phyloP scores from a whole-genome alignment of 169 alveolate genomes.

The Amoebophrya sp. region DNA sequence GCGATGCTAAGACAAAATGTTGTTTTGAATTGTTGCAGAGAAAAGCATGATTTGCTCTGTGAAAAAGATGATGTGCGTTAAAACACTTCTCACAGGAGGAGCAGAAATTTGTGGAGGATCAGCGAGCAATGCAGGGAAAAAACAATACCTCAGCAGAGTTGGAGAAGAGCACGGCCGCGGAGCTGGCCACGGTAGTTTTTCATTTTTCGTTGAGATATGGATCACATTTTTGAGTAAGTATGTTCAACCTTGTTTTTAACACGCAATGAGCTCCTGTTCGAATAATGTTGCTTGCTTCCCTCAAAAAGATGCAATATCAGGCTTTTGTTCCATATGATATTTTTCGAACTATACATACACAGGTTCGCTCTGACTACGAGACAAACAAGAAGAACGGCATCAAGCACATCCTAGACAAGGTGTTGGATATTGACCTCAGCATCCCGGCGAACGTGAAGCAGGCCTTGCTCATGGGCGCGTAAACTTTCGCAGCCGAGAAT shows the following conservation, averaged over 20 bases:
- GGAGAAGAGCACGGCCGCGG: neutral
- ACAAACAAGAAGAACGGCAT: neutral
- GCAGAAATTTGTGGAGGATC: neutral
- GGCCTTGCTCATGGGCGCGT: neutral
- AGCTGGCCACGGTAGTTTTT: neutral
- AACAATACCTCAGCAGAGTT: neutral
- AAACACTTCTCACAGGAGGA: neutral
- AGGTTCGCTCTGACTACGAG: neutral
- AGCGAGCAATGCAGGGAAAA: neutral
- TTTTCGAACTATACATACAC: too few relatives aligned
- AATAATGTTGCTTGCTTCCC: too few relatives aligned
- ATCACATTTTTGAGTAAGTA: too few relatives aligned
- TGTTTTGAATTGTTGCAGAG: too few relatives aligned
- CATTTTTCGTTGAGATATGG: too few relatives aligned
- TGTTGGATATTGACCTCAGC: neutral
- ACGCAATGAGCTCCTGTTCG: too few relatives aligned
- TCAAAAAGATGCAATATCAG: too few relatives aligned
- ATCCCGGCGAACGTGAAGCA: neutral
- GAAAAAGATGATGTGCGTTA: neutral
- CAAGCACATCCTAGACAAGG: slow-evolving; percentile 2
- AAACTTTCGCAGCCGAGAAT: too few relatives aligned
- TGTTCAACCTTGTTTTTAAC: too few relatives aligned
- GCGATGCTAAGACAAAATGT: neutral
- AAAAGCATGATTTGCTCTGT: too few relatives aligned
- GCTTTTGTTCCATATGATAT: too few relatives aligned